Evolutionary conservation across 2,329 filamentous ascomycete species (phyloP).

Genomic region (Cladosporium sp.): DNA sequence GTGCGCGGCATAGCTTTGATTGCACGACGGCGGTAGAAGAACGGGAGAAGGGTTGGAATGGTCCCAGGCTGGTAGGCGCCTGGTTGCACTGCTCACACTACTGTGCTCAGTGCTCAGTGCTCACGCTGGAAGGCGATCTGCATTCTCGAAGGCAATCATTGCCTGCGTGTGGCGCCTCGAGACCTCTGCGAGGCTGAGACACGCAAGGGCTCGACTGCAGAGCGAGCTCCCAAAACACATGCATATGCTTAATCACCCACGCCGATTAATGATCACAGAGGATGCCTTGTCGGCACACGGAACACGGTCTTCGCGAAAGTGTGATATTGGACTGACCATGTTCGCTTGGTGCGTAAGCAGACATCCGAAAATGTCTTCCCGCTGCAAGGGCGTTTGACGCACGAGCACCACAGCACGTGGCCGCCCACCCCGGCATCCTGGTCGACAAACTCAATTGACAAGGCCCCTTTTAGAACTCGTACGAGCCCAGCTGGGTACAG

Average conservation of each 20-base stretch:
- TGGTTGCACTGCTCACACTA: background rate
- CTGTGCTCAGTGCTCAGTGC: background rate
- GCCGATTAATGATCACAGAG: background rate
- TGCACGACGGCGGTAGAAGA: conserved; percentile 15
- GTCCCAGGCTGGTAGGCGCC: background rate
- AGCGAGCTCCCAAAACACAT: background rate
- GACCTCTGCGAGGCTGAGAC: background rate
- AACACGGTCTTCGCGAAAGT: background rate
- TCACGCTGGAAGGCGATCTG: conserved; percentile 4
- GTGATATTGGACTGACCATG: background rate
- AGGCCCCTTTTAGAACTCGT: conserved; percentile 16
- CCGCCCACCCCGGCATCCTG: conserved; percentile 11
- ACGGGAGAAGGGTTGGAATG: conserved; percentile 12
- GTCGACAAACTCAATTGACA: conserved; percentile 8
- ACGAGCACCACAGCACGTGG: conserved; percentile 7
- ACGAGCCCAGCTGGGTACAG: background rate
- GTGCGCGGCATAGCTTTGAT: conserved; percentile 16
- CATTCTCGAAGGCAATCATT: conserved; percentile 16
- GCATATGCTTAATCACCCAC: background rate
- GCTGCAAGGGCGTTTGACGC: conserved; percentile 12
- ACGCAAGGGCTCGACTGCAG: background rate
- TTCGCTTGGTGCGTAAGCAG: background rate
- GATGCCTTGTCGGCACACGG: background rate
- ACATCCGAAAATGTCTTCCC: conserved; percentile 1
- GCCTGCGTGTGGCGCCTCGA: conserved; percentile 2